These are phyloP conservation scores for Borealophlyctis nickersoniae DNA, from an alignment of 192 early-diverging fungal species.

Conservation along the genomic window DNA sequence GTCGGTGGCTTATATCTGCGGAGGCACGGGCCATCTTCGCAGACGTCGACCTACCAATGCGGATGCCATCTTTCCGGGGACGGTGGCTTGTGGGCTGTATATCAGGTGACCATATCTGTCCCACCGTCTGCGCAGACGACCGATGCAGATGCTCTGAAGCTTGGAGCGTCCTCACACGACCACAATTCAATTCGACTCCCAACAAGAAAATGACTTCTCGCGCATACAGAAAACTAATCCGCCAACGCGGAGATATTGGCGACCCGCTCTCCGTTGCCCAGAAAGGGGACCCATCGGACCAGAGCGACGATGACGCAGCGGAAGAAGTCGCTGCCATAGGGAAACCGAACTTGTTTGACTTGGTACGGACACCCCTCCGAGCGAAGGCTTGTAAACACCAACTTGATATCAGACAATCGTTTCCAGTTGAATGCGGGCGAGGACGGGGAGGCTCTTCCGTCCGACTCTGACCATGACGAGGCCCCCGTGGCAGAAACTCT, in stretches of 20 bases:
- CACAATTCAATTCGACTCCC: too few species aligned
- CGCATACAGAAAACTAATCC: background rate
- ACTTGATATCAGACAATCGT: background rate
- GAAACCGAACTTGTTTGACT: slow-evolving; percentile 54
- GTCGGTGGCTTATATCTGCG: too few species aligned
- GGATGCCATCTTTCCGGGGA: too few species aligned
- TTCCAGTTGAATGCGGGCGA: slow-evolving; percentile 50
- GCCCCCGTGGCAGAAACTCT: slow-evolving; percentile 9
- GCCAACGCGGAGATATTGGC: too few species aligned
- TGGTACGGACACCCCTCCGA: slow-evolving; percentile 45
- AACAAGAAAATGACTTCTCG: background rate
- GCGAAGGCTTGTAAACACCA: background rate
- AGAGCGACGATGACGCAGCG: slow-evolving; percentile 36
- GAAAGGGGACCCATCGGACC: background rate
- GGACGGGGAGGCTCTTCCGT: slow-evolving; percentile 36
- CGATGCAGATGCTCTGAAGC: too few species aligned
- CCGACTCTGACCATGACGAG: slow-evolving; percentile 28
- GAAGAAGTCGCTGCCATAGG: slow-evolving; percentile 14
- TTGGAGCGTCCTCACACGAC: too few species aligned
- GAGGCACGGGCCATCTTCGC: too few species aligned
- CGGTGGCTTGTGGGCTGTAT: too few species aligned
- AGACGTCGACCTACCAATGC: too few species aligned
- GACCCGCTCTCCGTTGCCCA: background rate
- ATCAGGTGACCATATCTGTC: too few species aligned
- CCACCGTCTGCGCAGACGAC: too few species aligned